These are phyloP conservation scores for Phytophthora ramorum DNA, from an alignment of 352 stramenopile species.

Conservation along the genomic window DNA sequence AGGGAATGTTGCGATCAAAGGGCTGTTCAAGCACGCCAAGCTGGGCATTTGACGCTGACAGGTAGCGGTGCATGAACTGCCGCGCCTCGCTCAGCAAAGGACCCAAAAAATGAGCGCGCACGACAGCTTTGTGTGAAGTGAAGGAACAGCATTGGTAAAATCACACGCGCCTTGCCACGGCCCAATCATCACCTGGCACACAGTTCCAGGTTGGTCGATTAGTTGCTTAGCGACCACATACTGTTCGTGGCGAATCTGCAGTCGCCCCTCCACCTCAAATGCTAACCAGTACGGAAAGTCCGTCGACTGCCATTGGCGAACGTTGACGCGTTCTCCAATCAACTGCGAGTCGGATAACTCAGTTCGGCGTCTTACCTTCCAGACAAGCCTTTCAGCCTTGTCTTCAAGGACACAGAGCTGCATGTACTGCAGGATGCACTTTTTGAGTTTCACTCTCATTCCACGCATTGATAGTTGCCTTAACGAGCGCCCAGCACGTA, in stretches of 20 bases:
- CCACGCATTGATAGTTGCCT: conserved; percentile 28
- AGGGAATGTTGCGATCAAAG: conserved; percentile 64
- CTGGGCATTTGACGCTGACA: conserved; percentile 50
- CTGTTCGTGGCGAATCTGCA: conserved; percentile 88
- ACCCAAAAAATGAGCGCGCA: conserved; percentile 70
- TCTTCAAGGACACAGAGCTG: conserved; percentile 83
- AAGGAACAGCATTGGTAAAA: conserved; percentile 90
- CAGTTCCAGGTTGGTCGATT: conserved; percentile 62
- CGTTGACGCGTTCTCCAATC: conserved; percentile 63
- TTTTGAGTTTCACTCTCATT: conserved; percentile 26
- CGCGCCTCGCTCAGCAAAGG: conserved; percentile 68
- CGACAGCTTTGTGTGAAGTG: conserved; percentile 47
- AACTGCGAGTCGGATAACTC: conserved; percentile 37
- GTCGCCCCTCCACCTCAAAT: conserved; percentile 82
- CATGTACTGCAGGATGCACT: conserved; percentile 40
- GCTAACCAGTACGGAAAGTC: conserved; percentile 85
- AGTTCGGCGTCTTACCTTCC: conserved; percentile 1
- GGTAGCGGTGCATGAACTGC: conserved; percentile 67
- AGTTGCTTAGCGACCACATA: conserved; percentile 79
- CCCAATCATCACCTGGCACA: conserved; percentile 92
- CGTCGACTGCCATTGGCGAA: conserved; percentile 49
- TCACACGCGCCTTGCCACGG: conserved; percentile 87
- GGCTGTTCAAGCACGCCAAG: conserved; percentile 66
- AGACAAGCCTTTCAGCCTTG: conserved; percentile 55
- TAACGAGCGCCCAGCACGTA: conserved; percentile 66